Evolutionary conservation across 768 basidiomycete genomes (phyloP), one percentile per base, ranked within the genome.

Genomic region (Boletus rubroflammeus): DNA sequence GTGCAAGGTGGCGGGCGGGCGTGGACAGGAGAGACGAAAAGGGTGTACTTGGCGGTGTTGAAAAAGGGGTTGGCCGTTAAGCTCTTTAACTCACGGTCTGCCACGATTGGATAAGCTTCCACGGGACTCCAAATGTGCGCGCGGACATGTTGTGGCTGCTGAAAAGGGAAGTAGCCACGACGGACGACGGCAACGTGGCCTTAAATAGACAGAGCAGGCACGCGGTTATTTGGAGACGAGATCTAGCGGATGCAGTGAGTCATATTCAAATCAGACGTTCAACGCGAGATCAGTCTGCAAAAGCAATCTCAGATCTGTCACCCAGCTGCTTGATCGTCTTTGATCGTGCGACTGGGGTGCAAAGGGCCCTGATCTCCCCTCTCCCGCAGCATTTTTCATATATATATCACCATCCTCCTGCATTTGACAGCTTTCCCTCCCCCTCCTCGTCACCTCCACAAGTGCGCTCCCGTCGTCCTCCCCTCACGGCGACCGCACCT

Each of bases 291-390:
- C 61, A 51, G 6, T 36, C 55, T 47, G 32, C 49, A 58, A 29
- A 34, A 50, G 60, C 60, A 64, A 78, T 78, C 75, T 76, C 67
- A 66, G 65, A 66, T 66, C 63, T 57, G 55, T 62, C 58, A 59
- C 56, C 58, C 59, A 29, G 59, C 61, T 69, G 67, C 75, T 62
- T 80, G 81, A 82, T 81, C 80, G 80, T 78, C 81, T 80, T 65
- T 81, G 81, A 82, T 80, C 80, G 78, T 79, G 81, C 76, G 78
- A 81, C 68, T 66, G 76, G 76, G 76, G 68, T 63, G 67, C 66
- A 67, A 65, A 66, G 65, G 63, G 62, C 74, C 73, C 70, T 75
- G 73, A 73, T 76, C 72, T 72, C 72, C 74, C 65, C 68, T 63
- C 73, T 68, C 61, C 65, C 72, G 62, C 73, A 65, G 67, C 62